A percentile compares a stretch with the other conserved stretches of the same genome.
Evolutionary conservation across 2,329 filamentous ascomycete species (phyloP).

Genomic region (Tolypocladium sp.): DNA sequence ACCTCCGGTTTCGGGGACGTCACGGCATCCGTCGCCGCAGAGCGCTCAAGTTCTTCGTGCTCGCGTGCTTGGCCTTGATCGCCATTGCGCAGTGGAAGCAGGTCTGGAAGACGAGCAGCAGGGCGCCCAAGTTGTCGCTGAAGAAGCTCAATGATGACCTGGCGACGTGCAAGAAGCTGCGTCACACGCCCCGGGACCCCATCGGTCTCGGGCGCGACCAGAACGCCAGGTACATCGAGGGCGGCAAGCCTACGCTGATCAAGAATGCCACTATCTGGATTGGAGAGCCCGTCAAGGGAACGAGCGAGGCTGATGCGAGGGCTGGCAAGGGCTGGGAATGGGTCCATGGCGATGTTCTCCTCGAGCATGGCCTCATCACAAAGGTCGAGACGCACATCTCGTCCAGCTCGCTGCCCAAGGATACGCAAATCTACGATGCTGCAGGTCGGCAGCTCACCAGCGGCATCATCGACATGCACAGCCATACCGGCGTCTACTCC

Average conservation of each 20-base stretch:
- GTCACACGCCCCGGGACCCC: constrained; percentile 44
- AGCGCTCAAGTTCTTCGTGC: constrained; percentile 29
- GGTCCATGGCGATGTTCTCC: constrained; percentile 49
- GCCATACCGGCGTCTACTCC: constrained; percentile 51
- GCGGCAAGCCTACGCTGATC: constrained; percentile 51
- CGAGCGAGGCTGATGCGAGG: constrained; percentile 41
- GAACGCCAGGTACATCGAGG: constrained; percentile 52
- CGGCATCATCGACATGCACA: constrained; percentile 66
- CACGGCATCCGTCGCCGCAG: constrained; percentile 32
- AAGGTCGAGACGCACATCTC: constrained; percentile 37
- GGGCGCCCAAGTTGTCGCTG: constrained; percentile 33
- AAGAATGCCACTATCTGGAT: constrained; percentile 59
- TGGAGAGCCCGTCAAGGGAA: constrained; percentile 47
- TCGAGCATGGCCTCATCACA: constrained; percentile 53
- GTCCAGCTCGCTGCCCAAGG: constrained; percentile 29
- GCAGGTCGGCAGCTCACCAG: constrained; percentile 52
- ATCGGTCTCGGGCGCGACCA: constrained; percentile 44
- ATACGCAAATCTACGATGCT: constrained; percentile 46
- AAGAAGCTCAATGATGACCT: constrained; percentile 45
- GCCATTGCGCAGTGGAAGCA: constrained; percentile 41
- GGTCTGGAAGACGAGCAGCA: constrained; percentile 17
- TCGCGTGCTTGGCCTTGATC: constrained; percentile 41
- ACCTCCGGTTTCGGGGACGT: constrained; percentile 10
- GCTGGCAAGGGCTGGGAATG: constrained; percentile 52
- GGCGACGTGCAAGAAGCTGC: constrained; percentile 45